Evolutionary conservation across 768 basidiomycete genomes (phyloP), one percentile per base, ranked within the genome.

Genomic region (Pleurotus sapidus): DNA sequence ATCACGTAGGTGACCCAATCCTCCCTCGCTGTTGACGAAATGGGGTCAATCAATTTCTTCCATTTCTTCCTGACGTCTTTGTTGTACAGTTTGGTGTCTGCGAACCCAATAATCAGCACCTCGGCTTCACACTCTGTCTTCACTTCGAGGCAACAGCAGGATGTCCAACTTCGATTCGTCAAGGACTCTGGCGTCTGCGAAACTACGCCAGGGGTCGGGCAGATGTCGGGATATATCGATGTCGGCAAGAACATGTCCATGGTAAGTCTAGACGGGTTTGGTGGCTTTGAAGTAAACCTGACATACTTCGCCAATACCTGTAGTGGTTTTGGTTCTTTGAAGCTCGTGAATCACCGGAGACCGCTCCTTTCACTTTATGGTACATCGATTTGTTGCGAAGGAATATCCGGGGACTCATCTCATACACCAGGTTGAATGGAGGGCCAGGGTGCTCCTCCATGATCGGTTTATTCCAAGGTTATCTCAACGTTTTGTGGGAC

Each of bases 301-400:
- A n/a, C 27, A 34, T 38, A 55, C 30, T 34, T 24, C 6, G 30
- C 11, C 30, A 34, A 34, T 34, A 42, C 12, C 3, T 54, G n/a
- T 54, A 86, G 86, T 88, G 84, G 84, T 88, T 88, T 64, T 88
- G 86, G 84, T 88, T 87, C 68, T 89, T 88, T 54, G 87, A 84
- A 59, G 78, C 87, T 2, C 77, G 87, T 12, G 69, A 80, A 27
- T 70, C 75, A 2, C 83, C 86, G 0, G 81, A 84, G 49, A 84
- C 77, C 1, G 85, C 86, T 0, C 86, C 86, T 0, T 83, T 89
- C 62, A 85, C 85, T 2, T 72, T 88, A 20, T 88, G 87, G 86
- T 83, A 57, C 12, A 12, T 24, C 14, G 24, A 14, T 9, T 53
- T 46, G 1, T 7, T 57, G 51, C 48, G 43, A 15, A n/a, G n/a